phyloP scores from a whole-genome alignment of 495 filamentous ascomycete genomes.

The Podospora didyma region DNA sequence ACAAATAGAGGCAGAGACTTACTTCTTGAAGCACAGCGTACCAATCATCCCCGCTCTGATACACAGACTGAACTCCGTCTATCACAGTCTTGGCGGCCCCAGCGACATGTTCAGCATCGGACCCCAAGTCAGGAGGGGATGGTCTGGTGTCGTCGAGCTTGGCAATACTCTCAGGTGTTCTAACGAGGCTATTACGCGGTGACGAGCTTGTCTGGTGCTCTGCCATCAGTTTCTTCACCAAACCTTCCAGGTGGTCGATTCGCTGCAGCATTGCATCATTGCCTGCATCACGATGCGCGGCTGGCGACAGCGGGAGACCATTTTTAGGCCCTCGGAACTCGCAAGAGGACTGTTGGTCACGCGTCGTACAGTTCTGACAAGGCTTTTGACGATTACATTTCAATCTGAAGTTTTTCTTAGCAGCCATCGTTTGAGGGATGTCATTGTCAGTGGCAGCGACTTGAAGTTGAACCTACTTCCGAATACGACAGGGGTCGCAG shows the following conservation, averaged over 20 bases:
- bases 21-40: slow-evolving; percentile 32
- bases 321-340: slow-evolving; percentile 19
- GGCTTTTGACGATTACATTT: slow-evolving; percentile 40
- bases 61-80: slow-evolving; percentile 13
- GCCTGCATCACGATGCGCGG: slow-evolving; percentile 7
- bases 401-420: slow-evolving; percentile 24
- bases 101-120: background rate
- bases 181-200: background rate
- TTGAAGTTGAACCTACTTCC: slow-evolving; percentile 23
- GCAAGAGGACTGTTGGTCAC: slow-evolving; percentile 23
- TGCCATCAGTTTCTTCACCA: slow-evolving; percentile 27
- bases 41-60: slow-evolving; percentile 30
- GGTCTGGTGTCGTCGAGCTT: no score
- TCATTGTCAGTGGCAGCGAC: background rate
- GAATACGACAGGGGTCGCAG: slow-evolving; percentile 34
- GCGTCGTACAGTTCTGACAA: slow-evolving; percentile 33
- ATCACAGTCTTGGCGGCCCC: slow-evolving; percentile 1
- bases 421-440: no score
- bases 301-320: slow-evolving; percentile 4
- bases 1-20: slow-evolving; percentile 12
- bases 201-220: slow-evolving; percentile 11
- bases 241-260: slow-evolving; percentile 31
- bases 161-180: background rate
- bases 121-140: no score
- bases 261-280: slow-evolving; percentile 25